phyloP scores from a whole-genome alignment of 2,329 filamentous ascomycete species.

The Paecilomyces niveus region DNA sequence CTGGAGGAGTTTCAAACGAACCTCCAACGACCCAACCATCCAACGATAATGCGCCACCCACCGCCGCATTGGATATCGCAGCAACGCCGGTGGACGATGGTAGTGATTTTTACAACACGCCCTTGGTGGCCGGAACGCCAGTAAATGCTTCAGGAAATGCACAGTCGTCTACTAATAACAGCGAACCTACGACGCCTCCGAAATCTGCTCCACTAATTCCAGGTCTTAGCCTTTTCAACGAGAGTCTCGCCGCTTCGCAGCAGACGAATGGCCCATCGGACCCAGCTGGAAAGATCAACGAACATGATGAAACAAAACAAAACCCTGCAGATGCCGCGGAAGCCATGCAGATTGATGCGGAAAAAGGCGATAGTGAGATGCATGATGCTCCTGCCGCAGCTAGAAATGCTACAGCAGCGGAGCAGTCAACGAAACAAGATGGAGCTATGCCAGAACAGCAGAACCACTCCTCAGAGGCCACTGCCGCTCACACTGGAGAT shows the following conservation, averaged over 20 bases:
- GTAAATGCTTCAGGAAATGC: constrained; percentile 8
- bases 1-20: constrained; percentile 11
- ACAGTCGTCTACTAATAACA: constrained; percentile 3
- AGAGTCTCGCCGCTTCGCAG: constrained; percentile 8
- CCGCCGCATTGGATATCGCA: constrained; percentile 7
- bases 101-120: constrained; percentile 38
- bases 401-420: not conserved
- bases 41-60: constrained; percentile 21
- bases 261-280: constrained; percentile 4
- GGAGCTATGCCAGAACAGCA: not conserved
- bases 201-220: constrained; percentile 23
- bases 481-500: not conserved
- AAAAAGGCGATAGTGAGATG: not conserved
- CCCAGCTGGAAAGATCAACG: not conserved
- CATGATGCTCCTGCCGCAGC: not conserved
- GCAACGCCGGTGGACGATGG: constrained; percentile 27
- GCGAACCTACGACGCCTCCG: constrained; percentile 9
- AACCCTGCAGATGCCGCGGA: not conserved
- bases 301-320: not conserved
- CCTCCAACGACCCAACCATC: constrained; percentile 20
- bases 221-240: constrained; percentile 28
- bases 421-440: not conserved
- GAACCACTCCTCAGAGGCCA: not conserved
- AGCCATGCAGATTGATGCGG: not conserved
- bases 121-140: constrained; percentile 22